A percentile compares a stretch with the other conserved stretches of the same genome.
Evolutionary conservation across 257 asterid genomes (phyloP).

Genomic region (Verbascum thapsus): DNA sequence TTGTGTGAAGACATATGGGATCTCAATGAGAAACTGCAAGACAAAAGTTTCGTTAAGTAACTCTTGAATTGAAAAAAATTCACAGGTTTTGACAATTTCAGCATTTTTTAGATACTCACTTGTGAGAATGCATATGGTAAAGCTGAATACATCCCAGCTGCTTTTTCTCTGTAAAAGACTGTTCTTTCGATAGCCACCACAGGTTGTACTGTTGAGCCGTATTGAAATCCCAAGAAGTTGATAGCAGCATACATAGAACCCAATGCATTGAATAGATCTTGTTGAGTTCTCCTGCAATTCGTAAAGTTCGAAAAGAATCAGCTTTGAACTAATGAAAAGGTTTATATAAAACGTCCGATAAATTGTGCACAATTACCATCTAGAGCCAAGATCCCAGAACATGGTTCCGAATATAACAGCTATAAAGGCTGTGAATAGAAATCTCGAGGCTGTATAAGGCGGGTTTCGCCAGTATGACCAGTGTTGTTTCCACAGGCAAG

Average conservation of each 20-base stretch:
- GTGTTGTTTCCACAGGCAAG: conserved; percentile 89
- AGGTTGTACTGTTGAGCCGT: conserved; percentile 69
- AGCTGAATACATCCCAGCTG: conserved; percentile 89
- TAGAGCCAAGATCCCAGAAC: conserved; percentile 75
- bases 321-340: background rate
- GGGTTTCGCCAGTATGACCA: conserved; percentile 88
- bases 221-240: conserved; percentile 61
- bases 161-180: conserved; percentile 74
- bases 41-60: conserved; percentile 4
- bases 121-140: conserved; percentile 75
- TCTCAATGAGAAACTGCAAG: conserved; percentile 61
- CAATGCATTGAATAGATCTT: conserved; percentile 65
- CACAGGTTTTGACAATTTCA: background rate
- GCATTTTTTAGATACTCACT: conserved; percentile 33
- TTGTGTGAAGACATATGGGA: conserved; percentile 63
- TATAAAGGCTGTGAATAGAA: conserved; percentile 55
- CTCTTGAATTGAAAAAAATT: background rate
- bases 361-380: conserved; percentile 46
- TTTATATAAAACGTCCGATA: no score
- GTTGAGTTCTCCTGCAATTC: conserved; percentile 43
- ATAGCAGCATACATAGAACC: conserved; percentile 69
- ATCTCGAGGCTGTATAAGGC: conserved; percentile 72
- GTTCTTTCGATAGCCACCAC: conserved; percentile 76
- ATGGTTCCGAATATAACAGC: conserved; percentile 71
- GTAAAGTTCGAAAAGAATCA: conserved; percentile 8